Evolutionary conservation across 371 early-diverging fungal genomes (phyloP), one percentile per base, ranked within the genome.

Genomic region (Massospora cicadina): DNA sequence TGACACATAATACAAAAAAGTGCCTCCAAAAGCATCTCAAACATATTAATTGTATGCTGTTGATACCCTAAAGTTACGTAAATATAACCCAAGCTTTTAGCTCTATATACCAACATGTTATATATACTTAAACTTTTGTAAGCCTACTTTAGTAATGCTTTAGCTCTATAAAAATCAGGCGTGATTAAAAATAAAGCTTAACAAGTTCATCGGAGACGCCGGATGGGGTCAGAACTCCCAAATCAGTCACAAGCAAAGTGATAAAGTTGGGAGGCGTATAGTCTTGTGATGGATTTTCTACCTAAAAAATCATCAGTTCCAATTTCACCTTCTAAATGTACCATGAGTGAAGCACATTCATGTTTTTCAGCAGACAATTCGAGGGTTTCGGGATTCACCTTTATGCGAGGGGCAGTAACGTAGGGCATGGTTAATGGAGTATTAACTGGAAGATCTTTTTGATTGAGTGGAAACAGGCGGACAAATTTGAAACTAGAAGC

Each of bases 231-330:
- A 95, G 76, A 1, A 95, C 92, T 33, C 98, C 96, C 53, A 90
- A 71, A 72, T 98, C 91, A 1, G 96, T 95, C 62, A 94, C 84
- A 65, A 94, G 77, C 21, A 93, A 72, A 2, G 91, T 88, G 59
- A 97, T 87, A 71, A 87, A 88, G 66, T 85, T 81, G 21, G 98
- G 96, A 29, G 96, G 96, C 17, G 98, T 95, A 73, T 95, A 95
- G 73, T 98, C 98, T 7, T 95, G 87, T 55, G 79, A 75, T 0
- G 92, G 93, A 71, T 90, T 88, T 21, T 78, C 79, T 2, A 72
- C 67, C 60, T 69, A 69, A 57, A 17, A 25, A 55, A 27, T 54
- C 24, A 55, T 1, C 7, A 65, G 54, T 10, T 43, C 10, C 17
- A 10, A 43, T 10, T 17, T 43, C 43, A 43, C 10, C 43, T 43